A percentile compares a stretch with the other conserved stretches of the same genome.
phyloP scores from a whole-genome alignment of 2,329 filamentous ascomycete genomes.

The Neonectria ditissima region DNA sequence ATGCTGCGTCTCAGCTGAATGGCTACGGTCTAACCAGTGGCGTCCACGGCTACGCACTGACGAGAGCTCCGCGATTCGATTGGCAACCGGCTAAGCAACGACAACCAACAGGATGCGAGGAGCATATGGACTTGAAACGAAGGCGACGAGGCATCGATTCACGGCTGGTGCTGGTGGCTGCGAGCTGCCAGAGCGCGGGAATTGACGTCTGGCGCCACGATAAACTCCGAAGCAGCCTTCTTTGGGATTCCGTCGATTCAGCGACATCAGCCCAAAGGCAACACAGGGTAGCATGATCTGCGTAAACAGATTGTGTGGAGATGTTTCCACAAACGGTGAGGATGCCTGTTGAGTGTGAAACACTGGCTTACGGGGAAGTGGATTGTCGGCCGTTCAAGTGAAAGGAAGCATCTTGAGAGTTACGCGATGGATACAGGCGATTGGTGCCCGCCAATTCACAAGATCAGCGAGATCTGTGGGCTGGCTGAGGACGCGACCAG shows the following conservation, averaged over 20 bases:
- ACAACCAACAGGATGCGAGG: neutral
- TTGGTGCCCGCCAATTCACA: too few relatives aligned
- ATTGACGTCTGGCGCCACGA: too few relatives aligned
- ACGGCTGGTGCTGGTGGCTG: neutral
- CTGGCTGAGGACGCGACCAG: too few relatives aligned
- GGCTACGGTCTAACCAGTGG: neutral
- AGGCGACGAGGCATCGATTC: neutral
- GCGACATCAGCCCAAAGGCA: too few relatives aligned
- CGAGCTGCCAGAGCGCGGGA: too few relatives aligned
- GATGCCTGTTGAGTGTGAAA: neutral
- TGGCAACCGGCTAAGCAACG: neutral
- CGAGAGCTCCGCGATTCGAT: neutral
- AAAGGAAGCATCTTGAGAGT: too few relatives aligned
- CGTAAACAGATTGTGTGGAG: constrained; percentile 2
- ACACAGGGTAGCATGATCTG: constrained; percentile 12
- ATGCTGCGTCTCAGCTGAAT: neutral
- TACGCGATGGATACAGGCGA: too few relatives aligned
- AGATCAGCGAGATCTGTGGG: too few relatives aligned
- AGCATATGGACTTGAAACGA: neutral
- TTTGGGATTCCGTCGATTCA: too few relatives aligned
- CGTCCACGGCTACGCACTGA: neutral
- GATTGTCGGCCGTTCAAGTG: too few relatives aligned
- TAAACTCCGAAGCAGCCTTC: too few relatives aligned
- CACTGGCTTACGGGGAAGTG: too few relatives aligned
- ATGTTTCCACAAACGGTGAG: neutral